Base-by-base conservation (phyloP, 2,329 filamentous ascomycete genomes). In the Scleromitrula shiraiana region DNA sequence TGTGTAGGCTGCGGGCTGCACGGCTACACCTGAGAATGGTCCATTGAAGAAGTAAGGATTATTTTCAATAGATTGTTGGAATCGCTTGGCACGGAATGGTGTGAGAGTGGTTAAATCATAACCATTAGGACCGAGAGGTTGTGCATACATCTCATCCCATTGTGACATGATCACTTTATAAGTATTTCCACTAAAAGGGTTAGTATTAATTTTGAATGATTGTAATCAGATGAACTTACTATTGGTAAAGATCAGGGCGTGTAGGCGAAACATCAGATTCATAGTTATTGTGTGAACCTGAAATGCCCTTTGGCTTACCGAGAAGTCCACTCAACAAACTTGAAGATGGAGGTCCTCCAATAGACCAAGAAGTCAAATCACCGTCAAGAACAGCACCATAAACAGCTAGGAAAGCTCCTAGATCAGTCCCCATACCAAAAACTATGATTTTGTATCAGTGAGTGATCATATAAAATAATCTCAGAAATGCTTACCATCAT, bases 41-140 rank as follows among this genome's bases (percentile, higher is more conserved):
- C 72, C 73, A 38, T 71, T 75, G 60, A 72, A 78, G 58, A 76
- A 76, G 38, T 72, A 63, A 0, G 74, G 73, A 56, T 78, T 78
- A 10, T 50, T 52, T 2, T 46, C 17, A 14, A 52, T 47, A 6
- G 50, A 52, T 39, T 52, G 46, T 27, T 52, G 52, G 56, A 71
- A 73, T 64, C 74, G 69, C 12, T 64, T 57, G 8, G 67, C 65
- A 8, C 70, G 68, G 30, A 71, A 70, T 32, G 67, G 57, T 3
- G 62, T 71, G 23, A 75, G 63, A 22, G 68, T 58, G 5, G 70
- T 65, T 50, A 74, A 67, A 36, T 67, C 64, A 29, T 60, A 60
- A 32, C 52, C 54, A 29, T 68, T 69, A 39, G 66, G 66, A 32
- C 68, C 66, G 14, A 62, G 56, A 3, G 65, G 64, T 53, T 62